Base-by-base conservation (phyloP, 2,329 filamentous ascomycete genomes). In the Botrytis aclada region DNA sequence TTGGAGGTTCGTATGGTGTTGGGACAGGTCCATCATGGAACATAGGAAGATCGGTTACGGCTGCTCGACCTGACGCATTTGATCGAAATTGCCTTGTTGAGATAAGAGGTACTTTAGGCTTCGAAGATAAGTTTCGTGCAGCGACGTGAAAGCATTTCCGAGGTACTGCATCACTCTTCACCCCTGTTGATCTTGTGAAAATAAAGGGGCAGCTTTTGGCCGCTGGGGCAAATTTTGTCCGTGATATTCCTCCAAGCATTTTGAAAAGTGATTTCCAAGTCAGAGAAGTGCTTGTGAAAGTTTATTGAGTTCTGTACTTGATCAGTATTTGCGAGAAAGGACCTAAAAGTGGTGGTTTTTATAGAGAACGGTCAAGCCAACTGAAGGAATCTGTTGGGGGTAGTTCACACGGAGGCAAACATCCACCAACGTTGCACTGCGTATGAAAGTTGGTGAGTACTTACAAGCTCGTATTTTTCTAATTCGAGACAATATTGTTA, bases 11-110 rank as follows among this genome's bases (percentile, higher is more conserved):
- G 34, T 73, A 63, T 56, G 69, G 70, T 41, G 25, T 43, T 56
- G 61, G 70, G 10, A 71, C 32, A 47, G 61, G 47, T 25, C 61
- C 60, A 64, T 72, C 63, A 45, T 56, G 45, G 34, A 72, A 72
- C 22, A 47, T 56, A 60, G 70, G 63, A 47, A 60, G 45, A 5
- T 56, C 39, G 34, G 63, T 39, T 22, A 72, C 70, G 7, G 63
- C 70, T 22, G 70, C 70, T 60, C 65, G 70, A 51, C 63, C 70
- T 72, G 70, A 58, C 20, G 63, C 70, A 72, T 72, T 72, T 51
- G 70, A 69, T 43, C 51, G 70, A 61, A 72, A 72, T 37, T 60
- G 41, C 37, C 70, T 69, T 60, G 29, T 72, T 25, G 70, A 56
- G 39, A 69, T 60, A 20, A 69, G 45, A 22, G 70, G 70, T 56